These are phyloP conservation scores for Annulohypoxylon moriforme DNA, from an alignment of 495 filamentous ascomycete genomes.

Conservation along the genomic window DNA sequence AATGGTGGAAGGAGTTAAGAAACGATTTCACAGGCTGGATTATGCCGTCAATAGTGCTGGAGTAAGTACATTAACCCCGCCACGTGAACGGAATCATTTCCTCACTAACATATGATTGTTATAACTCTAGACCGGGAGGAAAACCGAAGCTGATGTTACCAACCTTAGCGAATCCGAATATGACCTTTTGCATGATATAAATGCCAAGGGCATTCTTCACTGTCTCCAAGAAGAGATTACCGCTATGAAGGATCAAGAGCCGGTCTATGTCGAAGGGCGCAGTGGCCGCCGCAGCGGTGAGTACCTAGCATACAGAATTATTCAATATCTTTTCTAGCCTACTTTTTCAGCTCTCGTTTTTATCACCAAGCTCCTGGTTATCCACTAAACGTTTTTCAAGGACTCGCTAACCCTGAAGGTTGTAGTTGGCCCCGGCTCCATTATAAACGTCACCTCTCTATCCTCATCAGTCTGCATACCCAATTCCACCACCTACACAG, in stretches of 20 bases:
- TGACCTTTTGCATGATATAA: constrained; percentile 36
- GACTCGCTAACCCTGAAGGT: background rate
- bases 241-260: constrained; percentile 44
- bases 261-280: constrained; percentile 22
- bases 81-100: no score
- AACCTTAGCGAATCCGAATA: constrained; percentile 30
- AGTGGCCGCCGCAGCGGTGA: constrained; percentile 26
- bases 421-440: constrained; percentile 52
- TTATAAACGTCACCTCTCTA: constrained; percentile 62
- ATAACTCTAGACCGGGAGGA: background rate
- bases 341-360: background rate
- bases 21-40: constrained; percentile 48
- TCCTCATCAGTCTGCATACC: constrained; percentile 53
- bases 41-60: constrained; percentile 52
- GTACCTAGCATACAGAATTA: background rate
- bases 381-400: background rate
- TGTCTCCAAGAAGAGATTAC: constrained; percentile 38
- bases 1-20: constrained; percentile 39
- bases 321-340: background rate
- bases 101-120: background rate
- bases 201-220: constrained; percentile 37
- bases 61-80: constrained; percentile 26
- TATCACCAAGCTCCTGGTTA: background rate
- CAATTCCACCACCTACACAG: constrained; percentile 54
- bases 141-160: background rate